Evolutionary conservation across 202 grass and related monocot species (phyloP), one percentile per base, ranked within the genome.

Genomic region (Zoysia matrella): DNA sequence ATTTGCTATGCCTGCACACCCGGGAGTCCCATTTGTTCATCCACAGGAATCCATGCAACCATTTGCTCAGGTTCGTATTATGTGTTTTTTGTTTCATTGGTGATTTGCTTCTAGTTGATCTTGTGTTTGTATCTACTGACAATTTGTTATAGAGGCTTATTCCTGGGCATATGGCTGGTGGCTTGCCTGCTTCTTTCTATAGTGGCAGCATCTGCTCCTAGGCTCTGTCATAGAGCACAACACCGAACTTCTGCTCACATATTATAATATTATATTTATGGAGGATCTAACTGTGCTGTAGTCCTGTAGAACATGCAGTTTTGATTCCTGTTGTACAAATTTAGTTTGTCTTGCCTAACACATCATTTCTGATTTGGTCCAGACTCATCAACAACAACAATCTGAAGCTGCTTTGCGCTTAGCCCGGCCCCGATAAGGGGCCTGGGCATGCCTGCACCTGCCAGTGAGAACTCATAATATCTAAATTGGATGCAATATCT

Each of bases 381-480:
- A 22, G 22, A 22, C 22, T 22, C 22, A 22, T 22, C 22, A 22
- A 22, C 22, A 22, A 22, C 22, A 22, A 22, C 22, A 22, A 22
- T 22, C 22, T 22, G 22, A 22, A 22, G 22, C 22, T 22, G 22
- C 22, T 22, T 22, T 22, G 22, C 22, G 22, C 22, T 22, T 22
- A 22, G 22, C 22, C 22, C 22, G 22, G 22, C 22, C 22, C 22
- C 22, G 22, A 22, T 22, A 22, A 22, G 22, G 22, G 22, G 22
- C 22, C 22, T 22, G 22, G 22, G 87, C 87, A 94, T 94, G 97
- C 93, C 97, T 99, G 93, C 87, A 78, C 91, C 83, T 93, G 83
- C 82, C 89, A 94, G 89, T 83, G 52, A 6, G 2, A 8, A 22
- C 61, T 11, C 1, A 22, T 22, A 22, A 14, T 56, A 18, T 73